Evolutionary conservation across 331 rosid genomes (phyloP), one percentile per base, ranked within the genome.

Genomic region (Pyracantha coccinea): DNA sequence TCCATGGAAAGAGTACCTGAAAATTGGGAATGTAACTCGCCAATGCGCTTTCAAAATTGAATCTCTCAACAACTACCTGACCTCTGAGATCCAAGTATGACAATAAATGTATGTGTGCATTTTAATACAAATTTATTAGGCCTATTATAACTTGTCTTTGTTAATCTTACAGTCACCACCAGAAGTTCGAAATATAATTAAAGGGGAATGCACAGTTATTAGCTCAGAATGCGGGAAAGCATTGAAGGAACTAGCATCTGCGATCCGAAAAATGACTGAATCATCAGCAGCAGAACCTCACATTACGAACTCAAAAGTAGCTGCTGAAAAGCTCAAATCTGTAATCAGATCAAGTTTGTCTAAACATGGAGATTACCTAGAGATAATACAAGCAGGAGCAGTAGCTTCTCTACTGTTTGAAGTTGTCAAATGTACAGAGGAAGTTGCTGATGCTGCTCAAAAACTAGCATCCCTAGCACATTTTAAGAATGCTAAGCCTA

Each of bases 1-100:
- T 75, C 98, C 97, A 50, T 93, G 98, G 98, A 74, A 80, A 31
- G 86, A 86, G 7, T 93, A 93, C 77, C 83, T 93, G 11, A 75
- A 86, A 77, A 77, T 88, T 12, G 98, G 96, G 33, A 44, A 71
- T 4, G 80, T 86, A 32, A 53, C 86, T 52, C 87, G 88, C 41
- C 83, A 83, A 78, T 88, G 89, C 79, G 93, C 96, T 28, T 88
- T 79, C 78, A 53, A 88, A 81, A 79, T 91, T 74, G 92, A 93
- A 59, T 88, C 89, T 55, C 84, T 93, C 15, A 29, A 80, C 70
- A 78, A 79, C 81, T 81, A 79, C 50, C 81, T 89, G 65, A 83
- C 63, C 67, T 77, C 88, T 15, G 61, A 82, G 7, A 50, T 68
- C 20, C 85, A 88, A 70, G 97, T 89, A 93, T 28, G 73, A 50